These are phyloP conservation scores for Coccomyxa sp. DNA, from an alignment of 139 green algal species.

Conservation along the genomic window DNA sequence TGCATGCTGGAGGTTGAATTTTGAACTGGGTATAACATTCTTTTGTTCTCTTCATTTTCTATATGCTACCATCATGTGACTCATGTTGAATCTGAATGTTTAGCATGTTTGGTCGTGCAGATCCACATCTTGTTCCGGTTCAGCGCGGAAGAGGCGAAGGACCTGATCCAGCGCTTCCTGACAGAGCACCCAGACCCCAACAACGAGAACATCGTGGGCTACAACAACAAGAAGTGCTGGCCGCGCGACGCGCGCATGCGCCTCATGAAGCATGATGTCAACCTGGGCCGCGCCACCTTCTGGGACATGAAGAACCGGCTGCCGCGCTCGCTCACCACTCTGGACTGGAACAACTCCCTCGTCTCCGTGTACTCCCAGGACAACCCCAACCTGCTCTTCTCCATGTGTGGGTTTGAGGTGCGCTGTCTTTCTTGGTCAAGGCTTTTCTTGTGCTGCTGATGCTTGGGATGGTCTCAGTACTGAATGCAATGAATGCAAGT, in stretches of 20 bases:
- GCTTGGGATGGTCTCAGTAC: no score
- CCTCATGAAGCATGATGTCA: constrained; percentile 99
- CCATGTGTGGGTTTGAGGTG: constrained; percentile 97
- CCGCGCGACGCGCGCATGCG: constrained; percentile 97
- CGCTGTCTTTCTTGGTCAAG: not conserved
- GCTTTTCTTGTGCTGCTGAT: no score
- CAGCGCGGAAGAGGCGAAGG: constrained; percentile 88
- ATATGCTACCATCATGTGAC: no score
- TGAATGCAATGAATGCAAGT: no score
- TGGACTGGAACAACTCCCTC: constrained; percentile 98
- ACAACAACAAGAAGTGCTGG: constrained; percentile 99
- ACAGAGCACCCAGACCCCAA: constrained; percentile 99
- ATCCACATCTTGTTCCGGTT: constrained; percentile 87
- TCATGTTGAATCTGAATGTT: not conserved
- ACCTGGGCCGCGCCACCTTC: constrained; percentile 94
- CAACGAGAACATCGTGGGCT: constrained; percentile 99
- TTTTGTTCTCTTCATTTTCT: no score
- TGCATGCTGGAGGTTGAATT: not conserved
- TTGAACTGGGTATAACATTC: no score
- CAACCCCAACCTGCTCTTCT: constrained; percentile 99
- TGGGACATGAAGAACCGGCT: constrained; percentile 93
- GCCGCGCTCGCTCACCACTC: constrained; percentile 83
- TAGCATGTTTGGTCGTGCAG: constrained; percentile 4
- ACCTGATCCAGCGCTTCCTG: constrained; percentile 95
- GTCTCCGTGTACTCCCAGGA: constrained; percentile 93